Base-by-base conservation (phyloP, 202 grass and related monocot genomes). In the Carex sylvatica region DNA sequence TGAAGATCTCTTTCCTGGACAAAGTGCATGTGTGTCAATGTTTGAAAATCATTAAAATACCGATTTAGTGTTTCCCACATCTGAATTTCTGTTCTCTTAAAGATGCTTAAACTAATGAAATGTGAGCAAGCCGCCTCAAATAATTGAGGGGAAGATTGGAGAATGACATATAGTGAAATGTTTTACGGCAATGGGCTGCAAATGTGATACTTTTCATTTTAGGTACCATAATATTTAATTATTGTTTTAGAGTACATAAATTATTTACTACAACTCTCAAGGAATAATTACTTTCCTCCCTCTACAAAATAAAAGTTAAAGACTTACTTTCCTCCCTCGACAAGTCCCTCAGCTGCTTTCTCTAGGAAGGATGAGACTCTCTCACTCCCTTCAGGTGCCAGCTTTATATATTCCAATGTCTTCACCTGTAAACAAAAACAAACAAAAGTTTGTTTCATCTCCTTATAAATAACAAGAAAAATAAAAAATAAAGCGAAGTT, bases 261-360 rank as follows among this genome's bases (percentile, higher is more conserved):
- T 28, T 35, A 16, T 16, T 66, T 66, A 33, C 4, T 15, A 5
- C 5, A 13, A 38, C 36, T 38, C 5, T 5, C 4, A 38, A 38
- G 36, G 36, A 38, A 4, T 6, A 38, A 4, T 6, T 38, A 38
- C 4, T 38, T 38, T 38, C 36, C 36, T 36, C 4, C 36, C 59
- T 54, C 23, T 84, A 66, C 23, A 67, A 44, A 53, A 53, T n/a
- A 6, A 26, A 24, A 26, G 4, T 82, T 53, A 24, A 28, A 31
- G 62, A 91, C 90, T 89, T 90, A 99, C 96, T 86, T 99, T 86
- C 93, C 93, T 73, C 93, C 93, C 70, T 95, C 93, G 36, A 99
- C 88, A 81, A 99, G 93, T 51, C 93, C 89, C 74, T 96, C 93
- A 8, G 93, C 96, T n/a, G 89, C 93, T 86, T 92, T 96, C 87